These are phyloP conservation scores for Agaricales sp. DNA, from an alignment of 1,284 basidiomycete species.

Conservation along the genomic window DNA sequence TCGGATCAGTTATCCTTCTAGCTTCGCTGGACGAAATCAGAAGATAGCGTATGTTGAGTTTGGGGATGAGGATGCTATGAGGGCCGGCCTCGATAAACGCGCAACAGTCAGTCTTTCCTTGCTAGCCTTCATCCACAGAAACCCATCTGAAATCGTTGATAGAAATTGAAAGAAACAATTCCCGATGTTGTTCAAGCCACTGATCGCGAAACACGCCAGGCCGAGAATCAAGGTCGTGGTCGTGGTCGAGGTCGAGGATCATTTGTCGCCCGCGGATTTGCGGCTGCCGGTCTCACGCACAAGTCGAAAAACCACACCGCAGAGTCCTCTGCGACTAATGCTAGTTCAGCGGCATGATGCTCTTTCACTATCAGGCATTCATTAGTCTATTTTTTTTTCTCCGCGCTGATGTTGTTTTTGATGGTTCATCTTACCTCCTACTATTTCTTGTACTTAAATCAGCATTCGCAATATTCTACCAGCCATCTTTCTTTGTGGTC, in stretches of 20 bases:
- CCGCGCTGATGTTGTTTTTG: no score
- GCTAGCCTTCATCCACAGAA: conserved; percentile 3
- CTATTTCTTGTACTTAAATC: no score
- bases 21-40: conserved; percentile 35
- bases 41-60: conserved; percentile 81
- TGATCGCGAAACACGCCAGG: conserved; percentile 50
- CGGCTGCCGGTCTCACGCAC: conserved; percentile 49
- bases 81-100: conserved; percentile 61
- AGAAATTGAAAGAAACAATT: conserved; percentile 58
- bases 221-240: conserved; percentile 26
- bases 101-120: conserved; percentile 41
- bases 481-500: no score
- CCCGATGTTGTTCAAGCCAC: conserved; percentile 62
- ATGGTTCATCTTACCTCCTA: no score
- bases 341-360: neutral
- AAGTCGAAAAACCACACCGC: neutral
- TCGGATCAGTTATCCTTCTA: conserved; percentile 52
- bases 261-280: conserved; percentile 53
- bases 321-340: neutral
- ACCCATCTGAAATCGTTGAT: conserved; percentile 1
- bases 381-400: no score
- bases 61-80: conserved; percentile 76
- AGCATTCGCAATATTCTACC: neutral
- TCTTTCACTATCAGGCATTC: no score
- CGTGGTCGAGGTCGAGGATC: conserved; percentile 50